Conservation (phyloP, 2,329 filamentous ascomycete species). For the Aspergillus sp. region DNA sequence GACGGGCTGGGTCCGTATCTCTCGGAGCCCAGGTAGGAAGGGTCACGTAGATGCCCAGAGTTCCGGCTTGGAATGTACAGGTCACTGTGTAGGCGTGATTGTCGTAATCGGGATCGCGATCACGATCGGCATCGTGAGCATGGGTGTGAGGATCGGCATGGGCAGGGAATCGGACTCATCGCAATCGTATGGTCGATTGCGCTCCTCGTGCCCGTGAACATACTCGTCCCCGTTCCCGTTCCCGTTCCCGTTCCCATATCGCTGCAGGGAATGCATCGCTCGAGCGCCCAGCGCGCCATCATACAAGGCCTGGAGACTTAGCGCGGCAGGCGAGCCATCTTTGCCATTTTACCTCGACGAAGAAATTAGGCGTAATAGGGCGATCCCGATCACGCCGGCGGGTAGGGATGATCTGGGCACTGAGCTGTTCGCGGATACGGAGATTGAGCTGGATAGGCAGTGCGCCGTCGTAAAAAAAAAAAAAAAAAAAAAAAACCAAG, state of each 20-base stretch:
- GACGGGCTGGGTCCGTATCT: background rate
- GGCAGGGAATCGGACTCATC: background rate
- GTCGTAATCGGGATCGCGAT: too few species aligned
- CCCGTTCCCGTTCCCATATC: background rate
- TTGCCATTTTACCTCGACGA: background rate
- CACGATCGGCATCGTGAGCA: too few species aligned
- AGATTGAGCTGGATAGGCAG: background rate
- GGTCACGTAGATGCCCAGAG: background rate
- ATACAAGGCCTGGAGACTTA: conserved; percentile 1
- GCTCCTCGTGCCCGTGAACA: background rate
- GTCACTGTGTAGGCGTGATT: background rate
- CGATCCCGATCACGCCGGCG: background rate
- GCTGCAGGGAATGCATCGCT: background rate
- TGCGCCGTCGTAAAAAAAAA: background rate
- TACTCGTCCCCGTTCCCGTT: too few species aligned
- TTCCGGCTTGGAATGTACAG: too few species aligned
- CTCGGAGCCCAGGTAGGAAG: background rate
- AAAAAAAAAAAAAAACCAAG: background rate
- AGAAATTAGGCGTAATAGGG: background rate
- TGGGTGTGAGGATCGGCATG: too few species aligned
- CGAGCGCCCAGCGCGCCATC: conserved; percentile 4
- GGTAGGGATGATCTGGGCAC: background rate
- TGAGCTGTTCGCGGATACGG: background rate
- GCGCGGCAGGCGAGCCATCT: background rate
- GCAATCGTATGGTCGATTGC: background rate